Base-by-base conservation (phyloP, 2,329 filamentous ascomycete genomes). In the Pezizomycotina sp. region DNA sequence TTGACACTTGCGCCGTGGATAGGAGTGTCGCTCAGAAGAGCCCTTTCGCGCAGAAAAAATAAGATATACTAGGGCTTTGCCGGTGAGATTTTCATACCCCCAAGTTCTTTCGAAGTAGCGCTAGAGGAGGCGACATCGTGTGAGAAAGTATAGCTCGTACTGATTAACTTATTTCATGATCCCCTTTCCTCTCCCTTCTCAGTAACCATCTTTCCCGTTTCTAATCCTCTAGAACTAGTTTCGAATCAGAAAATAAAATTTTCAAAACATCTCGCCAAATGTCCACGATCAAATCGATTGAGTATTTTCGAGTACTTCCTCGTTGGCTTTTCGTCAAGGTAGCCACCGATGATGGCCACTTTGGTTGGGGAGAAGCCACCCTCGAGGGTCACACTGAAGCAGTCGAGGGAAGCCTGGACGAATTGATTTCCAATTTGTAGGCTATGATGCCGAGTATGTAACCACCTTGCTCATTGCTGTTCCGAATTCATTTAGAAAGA, bases 251-350 rank as follows among this genome's bases (percentile, higher is more conserved):
- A n/a, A n/a, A n/a, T n/a, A n/a, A n/a, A n/a, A n/a, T n/a, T n/a
- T n/a, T n/a, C n/a, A n/a, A 22, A 19, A 34, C 20, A 33, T 25
- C 35, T 26, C 27, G 27, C 35, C 27, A 27, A 26, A 71, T 71
- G 67, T 63, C 60, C 4, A 68, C 65, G 46, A 73, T 74, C 50
- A 64, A 63, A 46, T 62, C 51, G 18, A 66, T 73, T 22, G 68
- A 72, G 50, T 69, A 71, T 51, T 73, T 73, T 52, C 62, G 69
- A 12, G 66, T 73, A 12, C 62, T 68, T 30, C 69, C 69, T n/a
- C 59, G 69, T 36, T 74, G 69, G 69, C 61, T 73, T 10, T 73
- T 74, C 43, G 69, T 73, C 49, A 74, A 73, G 50, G 60, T 74
- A 39, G 64, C 61, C 12, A 68, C 71, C 47, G 62, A 63, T 34